phyloP scores from a whole-genome alignment of 495 filamentous ascomycete species.

The Daldinia grandis region DNA sequence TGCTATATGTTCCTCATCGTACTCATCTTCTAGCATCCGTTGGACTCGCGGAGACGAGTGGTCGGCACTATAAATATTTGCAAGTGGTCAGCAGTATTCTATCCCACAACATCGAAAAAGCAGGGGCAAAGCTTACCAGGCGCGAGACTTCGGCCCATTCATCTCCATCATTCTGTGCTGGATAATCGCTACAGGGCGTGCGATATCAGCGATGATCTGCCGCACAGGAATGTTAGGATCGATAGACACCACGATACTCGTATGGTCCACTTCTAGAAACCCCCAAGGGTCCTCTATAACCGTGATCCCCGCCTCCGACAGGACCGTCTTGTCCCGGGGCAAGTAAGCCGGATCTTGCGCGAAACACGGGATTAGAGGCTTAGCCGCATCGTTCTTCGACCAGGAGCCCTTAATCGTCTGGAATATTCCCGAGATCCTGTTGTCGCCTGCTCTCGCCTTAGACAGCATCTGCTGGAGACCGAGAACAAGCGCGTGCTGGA shows the following conservation, averaged over 20 bases:
- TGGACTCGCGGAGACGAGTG: constrained; percentile 3
- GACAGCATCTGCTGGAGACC: constrained; percentile 11
- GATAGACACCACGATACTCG: constrained; percentile 42
- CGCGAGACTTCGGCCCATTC: background rate
- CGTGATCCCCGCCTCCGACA: constrained; percentile 15
- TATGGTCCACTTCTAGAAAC: constrained; percentile 44
- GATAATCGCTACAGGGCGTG: constrained; percentile 45
- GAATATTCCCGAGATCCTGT: background rate
- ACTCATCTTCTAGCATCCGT: constrained; percentile 22
- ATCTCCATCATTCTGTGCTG: background rate
- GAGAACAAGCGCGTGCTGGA: constrained; percentile 28
- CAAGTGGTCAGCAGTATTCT: background rate
- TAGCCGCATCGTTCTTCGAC: background rate
- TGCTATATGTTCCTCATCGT: background rate
- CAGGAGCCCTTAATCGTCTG: background rate
- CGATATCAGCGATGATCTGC: constrained; percentile 46
- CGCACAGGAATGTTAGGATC: constrained; percentile 40
- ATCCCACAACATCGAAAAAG: background rate
- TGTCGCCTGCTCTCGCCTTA: background rate
- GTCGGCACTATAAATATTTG: background rate
- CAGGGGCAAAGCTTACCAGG: background rate
- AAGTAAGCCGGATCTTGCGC: constrained; percentile 47
- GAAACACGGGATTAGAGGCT: constrained; percentile 7
- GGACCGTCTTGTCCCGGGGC: constrained; percentile 26
- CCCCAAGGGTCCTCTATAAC: constrained; percentile 43